phyloP scores from a whole-genome alignment of 2,329 filamentous ascomycete genomes.

The Lecanicillium sp. region DNA sequence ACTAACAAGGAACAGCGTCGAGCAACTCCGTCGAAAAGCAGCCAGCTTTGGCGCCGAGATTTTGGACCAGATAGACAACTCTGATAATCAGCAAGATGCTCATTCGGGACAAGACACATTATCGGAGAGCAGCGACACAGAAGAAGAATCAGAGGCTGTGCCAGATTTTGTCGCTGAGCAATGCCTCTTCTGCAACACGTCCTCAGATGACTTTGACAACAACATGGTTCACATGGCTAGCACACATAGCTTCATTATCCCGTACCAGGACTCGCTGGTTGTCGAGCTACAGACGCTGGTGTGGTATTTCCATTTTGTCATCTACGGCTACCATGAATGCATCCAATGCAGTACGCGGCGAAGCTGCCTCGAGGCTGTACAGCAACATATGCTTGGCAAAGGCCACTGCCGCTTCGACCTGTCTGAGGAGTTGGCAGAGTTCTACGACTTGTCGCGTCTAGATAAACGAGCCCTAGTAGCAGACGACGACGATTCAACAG shows the following conservation, averaged over 20 bases:
- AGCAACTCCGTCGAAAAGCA: constrained; percentile 5
- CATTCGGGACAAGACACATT: neutral
- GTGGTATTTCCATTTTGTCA: constrained; percentile 35
- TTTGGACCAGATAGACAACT: neutral
- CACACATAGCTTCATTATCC: constrained; percentile 36
- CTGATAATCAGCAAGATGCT: neutral
- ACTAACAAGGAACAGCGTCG: constrained; percentile 4
- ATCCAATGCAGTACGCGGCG: constrained; percentile 36
- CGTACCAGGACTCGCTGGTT: constrained; percentile 24
- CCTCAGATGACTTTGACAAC: constrained; percentile 19
- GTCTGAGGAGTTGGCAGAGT: constrained; percentile 22
- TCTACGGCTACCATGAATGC: constrained; percentile 37
- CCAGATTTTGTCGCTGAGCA: constrained; percentile 17
- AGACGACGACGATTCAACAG: constrained; percentile 2
- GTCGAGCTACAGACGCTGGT: constrained; percentile 37
- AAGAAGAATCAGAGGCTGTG: neutral
- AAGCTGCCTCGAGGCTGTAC: constrained; percentile 29
- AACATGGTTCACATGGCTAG: constrained; percentile 38
- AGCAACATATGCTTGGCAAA: constrained; percentile 38
- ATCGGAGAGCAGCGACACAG: neutral
- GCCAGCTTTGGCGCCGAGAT: constrained; percentile 7
- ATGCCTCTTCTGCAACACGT: constrained; percentile 31
- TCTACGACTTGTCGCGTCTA: constrained; percentile 21
- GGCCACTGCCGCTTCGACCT: constrained; percentile 34
- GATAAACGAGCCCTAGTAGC: neutral